Base-by-base conservation (phyloP, 352 stramenopile genomes). In the Phytophthora rubi region DNA sequence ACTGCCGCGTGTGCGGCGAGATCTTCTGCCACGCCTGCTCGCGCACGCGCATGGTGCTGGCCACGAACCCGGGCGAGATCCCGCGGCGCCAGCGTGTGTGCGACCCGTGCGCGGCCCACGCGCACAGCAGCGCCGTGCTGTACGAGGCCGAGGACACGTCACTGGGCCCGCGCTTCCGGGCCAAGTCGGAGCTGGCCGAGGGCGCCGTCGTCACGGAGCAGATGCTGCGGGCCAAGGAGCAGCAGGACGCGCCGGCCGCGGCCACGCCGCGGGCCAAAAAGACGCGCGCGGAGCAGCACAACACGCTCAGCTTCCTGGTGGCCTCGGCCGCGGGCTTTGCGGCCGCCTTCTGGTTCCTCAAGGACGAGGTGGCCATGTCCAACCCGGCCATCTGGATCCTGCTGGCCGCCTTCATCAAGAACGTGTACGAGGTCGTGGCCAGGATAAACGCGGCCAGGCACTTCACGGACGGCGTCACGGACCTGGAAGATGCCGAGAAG, bases 21-120 rank as follows among this genome's bases (percentile, higher is more conserved):
- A 91, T 95, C 53, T 95, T 95, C 74, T 95, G 87, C 64, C 82
- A 91, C 71, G 73, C 82, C 32, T 95, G 87, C 59, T 92, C 87
- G 16, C 88, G 89, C 39, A 93, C 80, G 42, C 80, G 91, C 21
- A 94, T 95, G 76, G 79, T 93, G 64, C 75, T 96, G 30, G 81
- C 82, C 47, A 94, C 83, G 33, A 89, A 81, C 23, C 77, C 83
- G 8, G 76, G 82, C 44, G 82, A 91, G 61, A 83, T 89, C 53
- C 82, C 83, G 13, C 81, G 79, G n/a, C 86, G 86, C 35, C 84
- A 92, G 73, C 82, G 86, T 35, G 86, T 94, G 10, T 94, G 86
- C 45, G 86, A 94, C 73, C 77, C 77, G 45, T 93, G 86, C 57
- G 83, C 83, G 2, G 55, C 71, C 0, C 80, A 89, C 60, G 82